A percentile compares a stretch with the other conserved stretches of the same genome.
Evolutionary conservation across 2,329 filamentous ascomycete genomes (phyloP).

Genomic region (Scedosporium minutisporum): DNA sequence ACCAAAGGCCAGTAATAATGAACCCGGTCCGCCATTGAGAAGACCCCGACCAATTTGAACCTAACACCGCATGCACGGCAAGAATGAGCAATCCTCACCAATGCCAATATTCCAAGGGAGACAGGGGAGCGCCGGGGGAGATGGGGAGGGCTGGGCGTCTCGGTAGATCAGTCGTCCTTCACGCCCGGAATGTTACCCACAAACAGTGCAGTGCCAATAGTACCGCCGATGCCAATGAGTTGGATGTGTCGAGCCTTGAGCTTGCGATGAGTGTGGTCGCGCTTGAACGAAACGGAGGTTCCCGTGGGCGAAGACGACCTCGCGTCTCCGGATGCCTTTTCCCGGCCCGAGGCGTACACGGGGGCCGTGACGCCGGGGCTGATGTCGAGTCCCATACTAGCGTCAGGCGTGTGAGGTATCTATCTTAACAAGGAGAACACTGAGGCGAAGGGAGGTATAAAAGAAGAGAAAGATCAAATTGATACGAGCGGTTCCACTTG

Average conservation of each 20-base stretch:
- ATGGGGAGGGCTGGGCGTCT: not conserved
- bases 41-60: constrained; percentile 48
- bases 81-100: no score
- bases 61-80: constrained; percentile 13
- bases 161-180: not conserved
- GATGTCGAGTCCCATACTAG: no score
- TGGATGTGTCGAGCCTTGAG: constrained; percentile 50
- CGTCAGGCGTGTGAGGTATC: no score
- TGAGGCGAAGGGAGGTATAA: no score
- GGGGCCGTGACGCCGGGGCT: not conserved
- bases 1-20: constrained; percentile 46
- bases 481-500: not conserved
- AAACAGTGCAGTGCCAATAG: constrained; percentile 52
- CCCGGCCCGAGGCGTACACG: constrained; percentile 6
- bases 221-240: constrained; percentile 53
- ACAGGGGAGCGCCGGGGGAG: constrained; percentile 10
- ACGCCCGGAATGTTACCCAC: constrained; percentile 21
- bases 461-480: not conserved
- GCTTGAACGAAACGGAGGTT: not conserved
- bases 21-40: constrained; percentile 48
- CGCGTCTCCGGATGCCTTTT: constrained; percentile 5
- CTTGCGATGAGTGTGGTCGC: constrained; percentile 38
- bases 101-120: constrained; percentile 1
- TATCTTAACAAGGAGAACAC: no score
- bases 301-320: not conserved